phyloP scores from a whole-genome alignment of 2,329 filamentous ascomycete genomes.

The Verticillium longisporum region DNA sequence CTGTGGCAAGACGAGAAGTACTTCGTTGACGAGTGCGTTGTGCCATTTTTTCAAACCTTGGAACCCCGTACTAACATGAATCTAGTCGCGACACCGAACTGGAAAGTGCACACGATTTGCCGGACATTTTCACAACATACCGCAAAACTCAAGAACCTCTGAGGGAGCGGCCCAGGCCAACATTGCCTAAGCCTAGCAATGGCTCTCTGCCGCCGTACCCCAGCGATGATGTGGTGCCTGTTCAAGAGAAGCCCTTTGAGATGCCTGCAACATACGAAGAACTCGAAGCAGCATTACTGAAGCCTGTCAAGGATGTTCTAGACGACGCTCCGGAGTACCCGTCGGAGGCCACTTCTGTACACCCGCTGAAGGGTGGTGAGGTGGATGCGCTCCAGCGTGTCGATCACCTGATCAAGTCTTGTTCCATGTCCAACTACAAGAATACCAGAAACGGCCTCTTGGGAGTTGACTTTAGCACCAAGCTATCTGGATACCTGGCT shows the following conservation, averaged over 20 bases:
- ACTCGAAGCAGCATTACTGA: conserved; percentile 46
- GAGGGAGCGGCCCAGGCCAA: conserved; percentile 52
- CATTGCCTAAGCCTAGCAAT: conserved; percentile 44
- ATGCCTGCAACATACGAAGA: conserved; percentile 50
- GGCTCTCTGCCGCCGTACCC: conserved; percentile 52
- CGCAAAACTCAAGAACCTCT: conserved; percentile 68
- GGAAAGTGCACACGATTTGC: conserved; percentile 49
- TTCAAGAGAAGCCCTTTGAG: conserved; percentile 55
- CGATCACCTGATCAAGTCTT: conserved; percentile 51
- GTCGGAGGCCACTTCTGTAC: conserved; percentile 45
- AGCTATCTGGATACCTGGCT: conserved; percentile 66
- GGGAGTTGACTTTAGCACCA: conserved; percentile 66
- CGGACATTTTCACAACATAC: conserved; percentile 70
- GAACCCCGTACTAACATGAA: neutral
- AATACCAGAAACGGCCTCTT: conserved; percentile 65
- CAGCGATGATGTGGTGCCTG: conserved; percentile 38
- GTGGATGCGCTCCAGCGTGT: conserved; percentile 51
- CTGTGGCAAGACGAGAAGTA: conserved; percentile 72
- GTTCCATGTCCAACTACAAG: conserved; percentile 59
- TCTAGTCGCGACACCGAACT: conserved; percentile 60
- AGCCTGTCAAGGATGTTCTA: conserved; percentile 49
- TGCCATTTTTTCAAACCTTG: neutral
- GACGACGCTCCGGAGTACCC: conserved; percentile 46
- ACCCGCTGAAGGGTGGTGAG: conserved; percentile 66
- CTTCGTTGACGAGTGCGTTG: conserved; percentile 67